Percentiles rank a stretch among this genome's conserved stretches.
phyloP scores from a whole-genome alignment of 805 yeast genomes.

The Starmerella davenportii region DNA sequence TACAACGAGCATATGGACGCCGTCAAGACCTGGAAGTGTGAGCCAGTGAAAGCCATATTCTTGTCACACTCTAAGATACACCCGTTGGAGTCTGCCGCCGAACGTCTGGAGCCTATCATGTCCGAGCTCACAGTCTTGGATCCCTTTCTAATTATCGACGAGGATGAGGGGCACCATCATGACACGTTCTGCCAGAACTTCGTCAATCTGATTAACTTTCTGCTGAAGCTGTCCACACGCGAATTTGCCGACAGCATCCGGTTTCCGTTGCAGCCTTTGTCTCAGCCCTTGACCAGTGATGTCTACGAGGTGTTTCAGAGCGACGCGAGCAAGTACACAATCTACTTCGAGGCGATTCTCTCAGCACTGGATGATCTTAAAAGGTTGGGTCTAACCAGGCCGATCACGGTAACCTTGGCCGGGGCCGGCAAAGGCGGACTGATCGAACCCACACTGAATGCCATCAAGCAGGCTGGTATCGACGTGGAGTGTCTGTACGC shows the following conservation, averaged over 20 bases:
- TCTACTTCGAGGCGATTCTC: constrained; percentile 47
- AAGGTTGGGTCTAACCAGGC: constrained; percentile 1
- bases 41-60: constrained; percentile 36
- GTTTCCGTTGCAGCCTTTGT: constrained; percentile 59
- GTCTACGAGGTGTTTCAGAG: constrained; percentile 55
- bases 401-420: constrained; percentile 31
- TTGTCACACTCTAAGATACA: neutral
- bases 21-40: constrained; percentile 35
- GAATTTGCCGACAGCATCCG: constrained; percentile 28
- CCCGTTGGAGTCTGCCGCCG: neutral
- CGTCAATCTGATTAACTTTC: neutral
- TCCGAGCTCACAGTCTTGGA: neutral
- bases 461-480: constrained; percentile 21
- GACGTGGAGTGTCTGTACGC: constrained; percentile 29
- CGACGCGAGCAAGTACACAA: constrained; percentile 50
- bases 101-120: neutral
- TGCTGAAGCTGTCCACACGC: neutral
- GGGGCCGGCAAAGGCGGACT: constrained; percentile 88
- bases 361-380: constrained; percentile 29
- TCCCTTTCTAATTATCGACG: neutral
- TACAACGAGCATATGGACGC: neutral
- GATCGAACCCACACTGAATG: constrained; percentile 35
- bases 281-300: constrained; percentile 35
- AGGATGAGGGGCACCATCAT: neutral
- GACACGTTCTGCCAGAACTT: neutral